Percentiles rank a stretch among this genome's conserved stretches.
Conservation (phyloP, 2,329 filamentous ascomycete genomes). For the Aureobasidium sp. region DNA sequence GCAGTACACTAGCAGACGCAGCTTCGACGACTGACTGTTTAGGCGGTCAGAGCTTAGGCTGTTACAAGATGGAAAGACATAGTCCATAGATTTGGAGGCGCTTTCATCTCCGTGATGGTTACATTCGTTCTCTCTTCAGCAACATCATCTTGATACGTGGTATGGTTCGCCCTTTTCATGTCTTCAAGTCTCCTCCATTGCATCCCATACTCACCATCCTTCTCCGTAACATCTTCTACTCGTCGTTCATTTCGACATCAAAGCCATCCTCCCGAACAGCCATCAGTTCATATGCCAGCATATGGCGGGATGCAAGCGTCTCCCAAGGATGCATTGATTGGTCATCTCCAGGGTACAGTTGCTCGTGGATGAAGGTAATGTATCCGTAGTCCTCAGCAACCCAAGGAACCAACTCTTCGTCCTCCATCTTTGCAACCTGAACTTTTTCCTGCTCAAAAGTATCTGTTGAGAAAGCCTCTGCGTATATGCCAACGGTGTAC, state of each 20-base stretch:
- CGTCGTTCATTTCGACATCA: neutral
- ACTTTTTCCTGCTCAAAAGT: neutral
- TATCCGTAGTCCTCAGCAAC: neutral
- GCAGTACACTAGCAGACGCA: neutral
- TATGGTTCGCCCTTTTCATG: neutral
- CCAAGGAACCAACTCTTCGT: neutral
- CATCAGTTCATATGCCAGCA: neutral
- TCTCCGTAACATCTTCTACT: neutral
- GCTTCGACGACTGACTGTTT: neutral
- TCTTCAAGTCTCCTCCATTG: neutral
- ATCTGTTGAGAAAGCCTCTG: no score
- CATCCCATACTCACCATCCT: no score
- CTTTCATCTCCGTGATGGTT: neutral
- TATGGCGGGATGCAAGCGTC: neutral
- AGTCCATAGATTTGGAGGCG: neutral
- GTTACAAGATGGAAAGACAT: neutral
- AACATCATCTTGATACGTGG: neutral
- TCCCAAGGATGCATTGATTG: neutral
- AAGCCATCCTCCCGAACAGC: neutral
- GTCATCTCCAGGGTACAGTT: neutral
- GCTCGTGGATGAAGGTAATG: neutral
- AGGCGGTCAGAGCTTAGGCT: neutral
- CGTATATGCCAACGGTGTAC: neutral
- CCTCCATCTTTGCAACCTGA: neutral
- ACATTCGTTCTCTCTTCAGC: no score